phyloP scores from a whole-genome alignment of 345 rosid genomes.

The Eucalyptus pumila region DNA sequence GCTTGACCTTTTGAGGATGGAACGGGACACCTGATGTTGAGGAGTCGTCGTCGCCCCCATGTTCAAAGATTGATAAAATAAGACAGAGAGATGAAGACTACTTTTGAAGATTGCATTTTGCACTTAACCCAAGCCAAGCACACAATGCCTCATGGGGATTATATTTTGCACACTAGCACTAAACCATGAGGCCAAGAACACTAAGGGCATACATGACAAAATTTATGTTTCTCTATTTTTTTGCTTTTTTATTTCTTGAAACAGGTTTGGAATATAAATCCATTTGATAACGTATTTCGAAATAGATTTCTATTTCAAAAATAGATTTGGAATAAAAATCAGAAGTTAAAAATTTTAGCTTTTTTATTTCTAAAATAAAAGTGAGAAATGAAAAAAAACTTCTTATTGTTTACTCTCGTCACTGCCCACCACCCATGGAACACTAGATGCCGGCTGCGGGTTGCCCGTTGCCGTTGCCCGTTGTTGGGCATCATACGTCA shows the following conservation, averaged over 20 bases:
- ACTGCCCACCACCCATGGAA: no score
- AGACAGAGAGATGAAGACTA: neutral
- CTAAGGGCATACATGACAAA: rapidly evolving
- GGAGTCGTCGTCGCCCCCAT: neutral
- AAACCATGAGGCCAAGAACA: neutral
- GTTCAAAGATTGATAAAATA: neutral
- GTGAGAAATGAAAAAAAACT: no score
- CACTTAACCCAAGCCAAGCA: neutral
- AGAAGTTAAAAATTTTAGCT: no score
- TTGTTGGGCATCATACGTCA: no score
- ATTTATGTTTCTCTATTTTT: no score
- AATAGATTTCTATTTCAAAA: no score
- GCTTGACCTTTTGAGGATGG: neutral
- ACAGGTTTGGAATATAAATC: no score
- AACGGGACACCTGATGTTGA: neutral
- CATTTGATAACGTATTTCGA: rapidly evolving
- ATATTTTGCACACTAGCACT: neutral
- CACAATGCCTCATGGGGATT: neutral
- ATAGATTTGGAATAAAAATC: no score
- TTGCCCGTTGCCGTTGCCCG: no score
- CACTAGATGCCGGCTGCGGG: rapidly evolving
- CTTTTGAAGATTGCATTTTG: neutral
- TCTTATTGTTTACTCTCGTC: no score
- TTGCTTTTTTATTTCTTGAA: rapidly evolving
- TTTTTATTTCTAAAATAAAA: no score